Conservation (phyloP, 352 stramenopile species). For the Thraustotheca clavata region DNA sequence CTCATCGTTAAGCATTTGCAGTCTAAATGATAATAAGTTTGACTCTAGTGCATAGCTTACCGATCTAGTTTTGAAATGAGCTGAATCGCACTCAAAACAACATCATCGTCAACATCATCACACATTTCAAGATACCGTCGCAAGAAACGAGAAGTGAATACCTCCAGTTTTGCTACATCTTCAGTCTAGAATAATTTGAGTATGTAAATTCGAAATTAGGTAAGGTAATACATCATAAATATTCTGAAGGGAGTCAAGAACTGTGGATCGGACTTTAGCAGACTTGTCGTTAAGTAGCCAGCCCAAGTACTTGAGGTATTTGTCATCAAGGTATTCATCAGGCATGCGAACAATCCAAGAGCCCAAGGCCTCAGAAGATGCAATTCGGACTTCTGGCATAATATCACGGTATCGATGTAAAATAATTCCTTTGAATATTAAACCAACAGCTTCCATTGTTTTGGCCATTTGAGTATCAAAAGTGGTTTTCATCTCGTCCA, state of each 20-base stretch:
- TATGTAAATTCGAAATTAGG: not conserved
- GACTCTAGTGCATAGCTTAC: not conserved
- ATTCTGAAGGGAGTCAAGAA: constrained; percentile 68
- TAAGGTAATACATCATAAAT: constrained; percentile 51
- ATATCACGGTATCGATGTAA: constrained; percentile 87
- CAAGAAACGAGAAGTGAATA: constrained; percentile 75
- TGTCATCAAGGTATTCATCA: constrained; percentile 89
- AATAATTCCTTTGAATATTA: constrained; percentile 67
- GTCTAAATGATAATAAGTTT: constrained; percentile 26
- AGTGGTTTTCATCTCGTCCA: constrained; percentile 59
- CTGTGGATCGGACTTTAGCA: constrained; percentile 64
- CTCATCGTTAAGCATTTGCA: constrained; percentile 68
- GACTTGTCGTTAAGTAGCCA: constrained; percentile 93
- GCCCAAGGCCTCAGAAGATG: constrained; percentile 73
- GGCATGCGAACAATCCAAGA: constrained; percentile 79
- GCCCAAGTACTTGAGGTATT: constrained; percentile 94
- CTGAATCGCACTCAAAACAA: constrained; percentile 76
- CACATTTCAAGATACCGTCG: constrained; percentile 72
- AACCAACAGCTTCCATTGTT: constrained; percentile 47
- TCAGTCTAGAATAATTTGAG: constrained; percentile 30
- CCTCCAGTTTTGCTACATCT: constrained; percentile 52
- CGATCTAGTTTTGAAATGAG: constrained; percentile 17
- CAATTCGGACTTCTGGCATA: constrained; percentile 85
- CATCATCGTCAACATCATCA: constrained; percentile 61
- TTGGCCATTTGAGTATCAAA: constrained; percentile 54